These are phyloP conservation scores for Beauveria bassiana DNA, from an alignment of 2,329 filamentous ascomycete genomes.

Conservation along the genomic window DNA sequence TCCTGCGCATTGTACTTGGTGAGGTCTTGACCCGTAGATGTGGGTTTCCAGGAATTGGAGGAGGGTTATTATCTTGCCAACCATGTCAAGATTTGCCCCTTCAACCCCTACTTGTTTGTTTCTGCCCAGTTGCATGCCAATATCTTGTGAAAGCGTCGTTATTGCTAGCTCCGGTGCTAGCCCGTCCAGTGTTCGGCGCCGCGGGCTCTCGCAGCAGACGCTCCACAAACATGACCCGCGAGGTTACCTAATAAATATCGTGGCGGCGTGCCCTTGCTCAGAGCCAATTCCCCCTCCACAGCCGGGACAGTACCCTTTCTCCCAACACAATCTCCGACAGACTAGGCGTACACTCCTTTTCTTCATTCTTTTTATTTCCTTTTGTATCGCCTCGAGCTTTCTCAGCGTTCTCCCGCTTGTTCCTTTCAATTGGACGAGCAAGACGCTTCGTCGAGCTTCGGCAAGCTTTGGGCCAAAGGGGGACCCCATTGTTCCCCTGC, in stretches of 20 bases:
- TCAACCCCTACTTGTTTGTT: too few relatives aligned
- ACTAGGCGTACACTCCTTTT: neutral
- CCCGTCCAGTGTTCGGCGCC: neutral
- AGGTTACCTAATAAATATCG: constrained; percentile 9
- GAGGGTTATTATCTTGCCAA: neutral
- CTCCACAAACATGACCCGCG: neutral
- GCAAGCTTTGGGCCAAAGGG: neutral
- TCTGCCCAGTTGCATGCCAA: too few relatives aligned
- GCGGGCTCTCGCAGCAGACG: neutral
- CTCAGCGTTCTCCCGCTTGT: neutral
- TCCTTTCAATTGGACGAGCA: neutral
- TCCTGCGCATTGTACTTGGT: neutral
- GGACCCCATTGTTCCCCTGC: neutral
- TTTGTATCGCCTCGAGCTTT: neutral
- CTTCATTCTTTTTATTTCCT: neutral
- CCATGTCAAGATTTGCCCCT: too few relatives aligned
- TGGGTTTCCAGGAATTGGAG: too few relatives aligned
- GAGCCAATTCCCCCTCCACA: neutral
- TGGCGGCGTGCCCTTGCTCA: neutral
- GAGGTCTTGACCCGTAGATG: neutral
- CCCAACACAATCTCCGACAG: neutral
- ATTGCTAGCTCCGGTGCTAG: neutral
- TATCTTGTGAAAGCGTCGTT: too few relatives aligned
- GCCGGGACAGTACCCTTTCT: neutral
- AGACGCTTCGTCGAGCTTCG: neutral